Percentiles rank a stretch among this genome's conserved stretches.
These are phyloP conservation scores for Agrocybe praecox DNA, from an alignment of 768 basidiomycete species.

Conservation along the genomic window DNA sequence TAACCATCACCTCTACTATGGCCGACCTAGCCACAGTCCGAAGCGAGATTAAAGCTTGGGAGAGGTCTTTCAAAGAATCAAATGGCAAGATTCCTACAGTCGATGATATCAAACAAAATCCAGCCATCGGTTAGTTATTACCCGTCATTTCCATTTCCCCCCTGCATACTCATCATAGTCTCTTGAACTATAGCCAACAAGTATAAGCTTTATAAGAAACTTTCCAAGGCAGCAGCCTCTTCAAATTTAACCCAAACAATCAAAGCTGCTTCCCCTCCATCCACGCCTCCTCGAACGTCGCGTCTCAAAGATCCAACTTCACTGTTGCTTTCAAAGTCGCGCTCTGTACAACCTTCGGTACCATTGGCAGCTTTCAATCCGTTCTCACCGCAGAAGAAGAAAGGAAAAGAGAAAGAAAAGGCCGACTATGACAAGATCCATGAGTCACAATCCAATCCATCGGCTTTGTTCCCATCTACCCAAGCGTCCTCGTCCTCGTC, in stretches of 20 bases:
- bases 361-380: conserved; percentile 69
- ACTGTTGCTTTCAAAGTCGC: conserved; percentile 50
- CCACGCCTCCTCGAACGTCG: conserved; percentile 40
- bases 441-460: conserved; percentile 22
- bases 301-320: conserved; percentile 31
- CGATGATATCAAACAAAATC: conserved; percentile 68
- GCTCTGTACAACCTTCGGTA: conserved; percentile 49
- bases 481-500: conserved; percentile 24
- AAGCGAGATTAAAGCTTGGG: conserved; percentile 78
- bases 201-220: conserved; percentile 81
- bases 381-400: conserved; percentile 78
- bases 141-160: neutral
- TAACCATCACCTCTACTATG: conserved; percentile 23
- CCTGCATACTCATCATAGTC: conserved; percentile 12
- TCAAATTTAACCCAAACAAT: conserved; percentile 2
- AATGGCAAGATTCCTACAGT: conserved; percentile 64
- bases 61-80: conserved; percentile 60
- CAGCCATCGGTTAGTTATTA: conserved; percentile 58
- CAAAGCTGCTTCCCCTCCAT: conserved; percentile 29
- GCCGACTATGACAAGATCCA: conserved; percentile 9
- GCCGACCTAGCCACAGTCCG: conserved; percentile 53
- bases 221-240: conserved; percentile 49
- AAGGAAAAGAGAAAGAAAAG: conserved; percentile 40
- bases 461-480: conserved; percentile 37
- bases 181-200: conserved; percentile 56